Evolutionary conservation across 2,329 filamentous ascomycete genomes (phyloP), one percentile per base, ranked within the genome.

Genomic region (Zymoseptoria pseudotritici): DNA sequence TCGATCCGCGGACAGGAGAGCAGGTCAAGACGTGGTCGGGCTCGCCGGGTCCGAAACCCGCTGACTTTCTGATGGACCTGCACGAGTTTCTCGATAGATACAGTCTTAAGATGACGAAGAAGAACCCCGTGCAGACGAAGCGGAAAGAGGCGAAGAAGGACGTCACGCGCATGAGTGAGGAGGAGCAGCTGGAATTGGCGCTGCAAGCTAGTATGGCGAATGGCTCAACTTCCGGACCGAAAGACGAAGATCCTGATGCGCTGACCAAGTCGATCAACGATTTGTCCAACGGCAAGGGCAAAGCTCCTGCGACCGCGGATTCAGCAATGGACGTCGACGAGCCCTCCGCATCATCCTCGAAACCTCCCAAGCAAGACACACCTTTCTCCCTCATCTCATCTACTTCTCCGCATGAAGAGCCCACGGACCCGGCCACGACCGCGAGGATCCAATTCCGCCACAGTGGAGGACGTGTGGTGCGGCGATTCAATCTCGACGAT

Each of bases 51-150:
- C 87, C 92, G 0, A 83, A 82, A 49, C 78, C 91, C 0, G 73
- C 82, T 9, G 92, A 97, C 13, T 97, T 99, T 68, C 84, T 96
- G 62, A 90, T 91, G 71, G 90, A 97, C 71, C 81, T 99, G 2
- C 89, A 91, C 70, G 93, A 97, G 74, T 99, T 99, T 69, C 83
- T 99, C n/a, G 94, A 97, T 72, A 86, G 94, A 22, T 99, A 97
- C 77, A 97, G 92, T 71, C 80, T 99, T 55, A 90, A 89, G 29
- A 84, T 85, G 52, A 88, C 90, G 70, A 93, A 88, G 72, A 96
- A 95, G 77, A 99, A 99, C 71, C 94, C 94, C 0, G 91, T 99
- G 4, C 88, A 91, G 22, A 88, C 86, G 72, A 80, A 87, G 57
- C 90, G 90, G 73, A 81, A 86, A 2, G 88, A 91, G 59, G 65